A percentile compares a stretch with the other conserved stretches of the same genome.
Conservation (phyloP, 2,329 filamentous ascomycete species). For the Trichoderma polysporum region DNA sequence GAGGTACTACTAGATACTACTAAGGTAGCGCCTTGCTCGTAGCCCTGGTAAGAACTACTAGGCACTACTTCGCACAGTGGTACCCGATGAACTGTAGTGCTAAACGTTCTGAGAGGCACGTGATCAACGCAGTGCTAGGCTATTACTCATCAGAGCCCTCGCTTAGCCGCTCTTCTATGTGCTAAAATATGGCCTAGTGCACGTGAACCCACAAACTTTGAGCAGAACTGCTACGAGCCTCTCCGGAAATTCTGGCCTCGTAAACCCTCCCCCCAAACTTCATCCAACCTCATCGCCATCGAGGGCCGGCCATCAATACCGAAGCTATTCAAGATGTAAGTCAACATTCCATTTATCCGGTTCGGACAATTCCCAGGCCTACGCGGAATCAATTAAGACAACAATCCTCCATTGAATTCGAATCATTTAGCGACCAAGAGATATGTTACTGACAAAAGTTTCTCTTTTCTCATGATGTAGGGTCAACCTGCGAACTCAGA, state of each 20-base stretch:
- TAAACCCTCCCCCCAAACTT: constrained; percentile 43
- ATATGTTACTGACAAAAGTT: constrained; percentile 31
- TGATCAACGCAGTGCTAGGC: constrained; percentile 17
- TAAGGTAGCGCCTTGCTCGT: too few relatives aligned
- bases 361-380: not conserved
- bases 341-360: constrained; percentile 25
- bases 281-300: constrained; percentile 37
- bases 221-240: constrained; percentile 35
- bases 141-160: constrained; percentile 40
- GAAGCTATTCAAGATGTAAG: constrained; percentile 48
- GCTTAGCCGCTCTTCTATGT: constrained; percentile 36
- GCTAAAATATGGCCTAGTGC: constrained; percentile 33
- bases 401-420: not conserved
- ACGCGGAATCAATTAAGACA: not conserved
- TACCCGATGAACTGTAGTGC: not conserved
- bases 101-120: constrained; percentile 20
- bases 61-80: not conserved
- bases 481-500: constrained; percentile 99
- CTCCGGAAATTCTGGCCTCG: constrained; percentile 42
- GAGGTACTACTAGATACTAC: too few relatives aligned
- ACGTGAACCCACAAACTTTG: constrained; percentile 45
- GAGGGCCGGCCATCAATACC: constrained; percentile 44
- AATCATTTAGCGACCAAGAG: not conserved
- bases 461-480: constrained; percentile 49
- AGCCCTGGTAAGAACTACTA: too few relatives aligned